phyloP scores from a whole-genome alignment of 352 stramenopile genomes.

The Aphanomyces astaci region DNA sequence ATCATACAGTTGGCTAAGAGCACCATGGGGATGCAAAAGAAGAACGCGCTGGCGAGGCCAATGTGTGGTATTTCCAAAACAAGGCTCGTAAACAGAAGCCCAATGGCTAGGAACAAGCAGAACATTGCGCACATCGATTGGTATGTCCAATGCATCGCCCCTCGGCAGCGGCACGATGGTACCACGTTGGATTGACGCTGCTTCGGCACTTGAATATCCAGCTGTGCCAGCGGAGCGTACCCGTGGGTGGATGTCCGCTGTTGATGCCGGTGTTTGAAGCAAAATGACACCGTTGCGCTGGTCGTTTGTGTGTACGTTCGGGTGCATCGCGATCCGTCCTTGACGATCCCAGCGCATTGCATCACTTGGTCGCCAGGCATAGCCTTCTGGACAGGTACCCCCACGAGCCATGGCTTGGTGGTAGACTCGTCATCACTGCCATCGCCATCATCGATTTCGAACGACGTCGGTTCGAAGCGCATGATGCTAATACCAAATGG shows the following conservation, averaged over 20 bases:
- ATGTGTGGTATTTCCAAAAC: background rate
- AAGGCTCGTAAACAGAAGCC: background rate
- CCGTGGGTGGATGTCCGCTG: background rate
- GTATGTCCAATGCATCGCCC: constrained; percentile 9
- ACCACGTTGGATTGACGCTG: background rate
- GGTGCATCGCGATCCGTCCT: constrained; percentile 10
- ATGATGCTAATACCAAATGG: background rate
- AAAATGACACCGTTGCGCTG: background rate
- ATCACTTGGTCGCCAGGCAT: background rate
- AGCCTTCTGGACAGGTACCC: background rate
- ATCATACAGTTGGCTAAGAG: constrained; percentile 10
- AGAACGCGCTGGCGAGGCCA: constrained; percentile 5
- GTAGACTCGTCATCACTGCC: background rate
- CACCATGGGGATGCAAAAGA: constrained; percentile 14
- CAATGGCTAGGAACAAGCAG: constrained; percentile 9
- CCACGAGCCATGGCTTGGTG: constrained; percentile 10
- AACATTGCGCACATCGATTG: background rate
- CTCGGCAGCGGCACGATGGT: background rate
- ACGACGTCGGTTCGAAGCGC: background rate
- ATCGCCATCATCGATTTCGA: background rate
- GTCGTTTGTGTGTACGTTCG: background rate
- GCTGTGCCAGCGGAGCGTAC: constrained; percentile 3
- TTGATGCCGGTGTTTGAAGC: constrained; percentile 18
- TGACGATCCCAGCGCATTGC: constrained; percentile 10
- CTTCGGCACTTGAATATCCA: constrained; percentile 6